Percentiles rank a stretch among this genome's conserved stretches.
phyloP scores from a whole-genome alignment of 2,329 filamentous ascomycete species.

The Exophiala viscosa region DNA sequence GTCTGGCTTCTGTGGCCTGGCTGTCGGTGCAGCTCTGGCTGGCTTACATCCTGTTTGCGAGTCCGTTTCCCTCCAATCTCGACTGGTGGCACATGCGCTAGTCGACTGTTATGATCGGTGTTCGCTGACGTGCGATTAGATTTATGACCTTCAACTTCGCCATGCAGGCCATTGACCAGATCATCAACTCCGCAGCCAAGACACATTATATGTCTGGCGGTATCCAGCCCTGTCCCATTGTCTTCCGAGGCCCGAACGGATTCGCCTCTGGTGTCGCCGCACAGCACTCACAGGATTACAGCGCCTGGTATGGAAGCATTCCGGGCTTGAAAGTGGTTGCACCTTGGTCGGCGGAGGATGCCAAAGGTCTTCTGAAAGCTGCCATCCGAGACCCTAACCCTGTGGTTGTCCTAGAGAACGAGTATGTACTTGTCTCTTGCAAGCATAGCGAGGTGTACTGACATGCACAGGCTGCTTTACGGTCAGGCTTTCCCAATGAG shows the following conservation, averaged over 20 bases:
- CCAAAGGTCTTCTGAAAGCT: constrained; percentile 96
- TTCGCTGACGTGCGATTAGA: constrained; percentile 57
- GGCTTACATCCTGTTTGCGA: constrained; percentile 75
- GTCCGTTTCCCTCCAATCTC: constrained; percentile 55
- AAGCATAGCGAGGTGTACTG: constrained; percentile 22
- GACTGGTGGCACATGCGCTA: neutral
- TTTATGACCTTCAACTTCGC: constrained; percentile 99
- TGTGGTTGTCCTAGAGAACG: constrained; percentile 84
- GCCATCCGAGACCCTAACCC: constrained; percentile 98
- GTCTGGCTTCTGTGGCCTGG: constrained; percentile 89
- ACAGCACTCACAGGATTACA: constrained; percentile 98
- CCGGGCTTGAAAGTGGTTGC: constrained; percentile 95
- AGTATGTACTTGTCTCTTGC: constrained; percentile 45
- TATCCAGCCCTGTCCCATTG: constrained; percentile 99
- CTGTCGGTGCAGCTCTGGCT: constrained; percentile 89
- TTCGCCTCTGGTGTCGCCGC: constrained; percentile 93
- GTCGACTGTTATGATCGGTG: neutral
- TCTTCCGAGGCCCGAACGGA: constrained; percentile 97
- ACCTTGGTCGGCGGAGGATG: constrained; percentile 95
- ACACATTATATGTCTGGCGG: constrained; percentile 99
- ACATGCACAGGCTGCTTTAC: constrained; percentile 66
- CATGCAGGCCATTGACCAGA: constrained; percentile 99
- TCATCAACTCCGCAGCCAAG: constrained; percentile 98
- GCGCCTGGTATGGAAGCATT: constrained; percentile 97
- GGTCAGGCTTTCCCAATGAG: constrained; percentile 96